These are phyloP conservation scores for Talaromyces thailandensis DNA, from an alignment of 495 filamentous ascomycete species.

Conservation along the genomic window DNA sequence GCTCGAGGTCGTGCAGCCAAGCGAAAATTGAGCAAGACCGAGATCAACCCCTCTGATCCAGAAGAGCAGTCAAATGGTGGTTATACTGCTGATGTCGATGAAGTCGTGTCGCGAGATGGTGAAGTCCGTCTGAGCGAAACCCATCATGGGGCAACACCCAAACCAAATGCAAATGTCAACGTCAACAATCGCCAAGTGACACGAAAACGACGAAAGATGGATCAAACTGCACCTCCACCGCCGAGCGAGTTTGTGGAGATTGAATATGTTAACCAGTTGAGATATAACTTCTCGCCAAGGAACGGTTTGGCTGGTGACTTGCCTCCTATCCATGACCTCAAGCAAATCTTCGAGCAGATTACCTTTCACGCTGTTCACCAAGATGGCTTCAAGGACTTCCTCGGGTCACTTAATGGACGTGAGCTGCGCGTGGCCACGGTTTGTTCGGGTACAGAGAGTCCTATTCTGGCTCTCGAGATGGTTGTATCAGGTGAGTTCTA, in stretches of 20 bases:
- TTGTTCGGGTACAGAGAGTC: constrained; percentile 78
- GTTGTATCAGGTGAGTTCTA: constrained; percentile 29
- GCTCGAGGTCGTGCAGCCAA: not conserved
- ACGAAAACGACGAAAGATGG: not conserved
- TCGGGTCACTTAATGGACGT: constrained; percentile 27
- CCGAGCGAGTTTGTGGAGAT: constrained; percentile 1
- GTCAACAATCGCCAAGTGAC: not conserved
- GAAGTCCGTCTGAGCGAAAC: not conserved
- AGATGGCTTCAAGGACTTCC: constrained; percentile 22
- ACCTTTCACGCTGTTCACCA: constrained; percentile 24
- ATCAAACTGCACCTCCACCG: not conserved
- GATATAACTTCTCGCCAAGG: constrained; percentile 2
- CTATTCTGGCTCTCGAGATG: constrained; percentile 57
- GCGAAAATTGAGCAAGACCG: not conserved
- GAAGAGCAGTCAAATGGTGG: not conserved
- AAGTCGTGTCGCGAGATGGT: not conserved
- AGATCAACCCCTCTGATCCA: not conserved
- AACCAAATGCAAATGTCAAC: not conserved
- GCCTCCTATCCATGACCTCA: constrained; percentile 36
- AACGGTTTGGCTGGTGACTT: constrained; percentile 20
- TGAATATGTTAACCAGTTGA: constrained; percentile 4
- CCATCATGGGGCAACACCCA: not conserved
- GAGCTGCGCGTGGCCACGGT: constrained; percentile 61
- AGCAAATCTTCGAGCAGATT: constrained; percentile 43
- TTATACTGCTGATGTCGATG: not conserved